These are phyloP conservation scores for Epithemia pelagica DNA, from an alignment of 108 stramenopile species.

Conservation along the genomic window DNA sequence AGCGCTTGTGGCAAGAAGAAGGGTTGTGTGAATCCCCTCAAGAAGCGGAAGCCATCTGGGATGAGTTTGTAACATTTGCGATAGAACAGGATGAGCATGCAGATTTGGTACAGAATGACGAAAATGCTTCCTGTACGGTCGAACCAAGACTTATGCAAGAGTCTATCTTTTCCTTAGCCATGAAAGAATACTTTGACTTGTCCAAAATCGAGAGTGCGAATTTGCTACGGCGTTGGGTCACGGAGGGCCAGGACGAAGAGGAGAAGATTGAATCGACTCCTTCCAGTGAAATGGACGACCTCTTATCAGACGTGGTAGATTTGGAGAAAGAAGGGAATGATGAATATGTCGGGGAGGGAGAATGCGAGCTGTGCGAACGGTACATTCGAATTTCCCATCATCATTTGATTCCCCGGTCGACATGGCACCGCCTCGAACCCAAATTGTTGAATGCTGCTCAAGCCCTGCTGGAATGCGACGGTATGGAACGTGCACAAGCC, in stretches of 20 bases:
- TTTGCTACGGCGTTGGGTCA: not conserved
- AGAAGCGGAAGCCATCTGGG: not conserved
- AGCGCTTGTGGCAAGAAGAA: not conserved
- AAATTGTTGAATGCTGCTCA: conserved; percentile 45
- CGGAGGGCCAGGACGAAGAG: not conserved
- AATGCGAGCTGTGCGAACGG: conserved; percentile 74
- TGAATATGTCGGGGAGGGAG: conserved; percentile 34
- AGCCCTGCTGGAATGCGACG: conserved; percentile 9
- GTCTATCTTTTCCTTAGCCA: not conserved
- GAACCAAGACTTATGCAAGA: too few species aligned
- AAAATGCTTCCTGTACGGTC: too few species aligned
- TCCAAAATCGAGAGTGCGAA: not conserved
- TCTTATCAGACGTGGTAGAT: conserved; percentile 9
- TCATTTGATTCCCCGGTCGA: conserved; percentile 60
- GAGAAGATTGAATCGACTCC: conserved; percentile 1
- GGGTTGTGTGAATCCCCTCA: not conserved
- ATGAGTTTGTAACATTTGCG: not conserved
- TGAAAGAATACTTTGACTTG: not conserved
- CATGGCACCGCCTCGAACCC: conserved; percentile 49
- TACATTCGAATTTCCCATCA: conserved; percentile 54
- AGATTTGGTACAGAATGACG: too few species aligned
- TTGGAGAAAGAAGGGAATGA: conserved; percentile 4
- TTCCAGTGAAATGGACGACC: not conserved
- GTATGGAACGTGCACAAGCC: conserved; percentile 19
- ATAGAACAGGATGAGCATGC: too few species aligned